A percentile compares a stretch with the other conserved stretches of the same genome.
phyloP scores from a whole-genome alignment of 176 grass and related monocot species.

The Rhynchospora breviuscula region DNA sequence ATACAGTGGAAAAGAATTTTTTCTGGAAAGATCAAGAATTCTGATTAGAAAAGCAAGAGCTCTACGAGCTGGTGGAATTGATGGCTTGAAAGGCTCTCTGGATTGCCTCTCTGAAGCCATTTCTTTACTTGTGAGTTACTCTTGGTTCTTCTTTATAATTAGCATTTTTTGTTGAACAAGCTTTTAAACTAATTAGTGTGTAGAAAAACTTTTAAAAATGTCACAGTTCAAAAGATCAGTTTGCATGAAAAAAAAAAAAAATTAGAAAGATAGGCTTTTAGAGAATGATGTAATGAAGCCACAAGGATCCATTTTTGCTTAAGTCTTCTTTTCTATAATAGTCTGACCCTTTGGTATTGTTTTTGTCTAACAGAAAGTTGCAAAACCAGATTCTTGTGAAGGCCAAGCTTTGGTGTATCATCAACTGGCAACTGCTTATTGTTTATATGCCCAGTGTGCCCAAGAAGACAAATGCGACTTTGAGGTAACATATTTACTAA shows the following conservation, averaged over 20 bases:
- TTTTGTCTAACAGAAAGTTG: conserved; percentile 31
- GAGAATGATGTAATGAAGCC: neutral
- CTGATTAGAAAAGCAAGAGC: conserved; percentile 54
- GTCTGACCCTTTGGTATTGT: conserved; percentile 1
- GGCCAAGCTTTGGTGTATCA: conserved; percentile 25
- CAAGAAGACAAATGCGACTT: conserved; percentile 57
- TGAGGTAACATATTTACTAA: conserved; percentile 38
- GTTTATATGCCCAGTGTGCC: conserved; percentile 68
- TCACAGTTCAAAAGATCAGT: neutral
- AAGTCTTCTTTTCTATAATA: conserved; percentile 15
- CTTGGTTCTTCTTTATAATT: neutral
- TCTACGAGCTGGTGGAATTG: conserved; percentile 50
- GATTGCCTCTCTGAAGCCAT: conserved; percentile 67
- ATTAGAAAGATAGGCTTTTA: neutral
- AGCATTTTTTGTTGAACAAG: neutral
- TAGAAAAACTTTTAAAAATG: neutral
- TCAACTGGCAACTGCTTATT: conserved; percentile 61
- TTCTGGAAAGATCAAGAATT: conserved; percentile 58
- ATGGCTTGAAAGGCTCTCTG: conserved; percentile 46
- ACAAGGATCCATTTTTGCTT: neutral
- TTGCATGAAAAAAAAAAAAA: no score
- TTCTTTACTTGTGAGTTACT: conserved; percentile 70
- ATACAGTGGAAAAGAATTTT: conserved; percentile 52
- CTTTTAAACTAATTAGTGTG: conserved; percentile 1
- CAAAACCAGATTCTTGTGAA: conserved; percentile 33